Base-by-base conservation (phyloP, 179 eudicot species). In the Gypsophila paniculata region DNA sequence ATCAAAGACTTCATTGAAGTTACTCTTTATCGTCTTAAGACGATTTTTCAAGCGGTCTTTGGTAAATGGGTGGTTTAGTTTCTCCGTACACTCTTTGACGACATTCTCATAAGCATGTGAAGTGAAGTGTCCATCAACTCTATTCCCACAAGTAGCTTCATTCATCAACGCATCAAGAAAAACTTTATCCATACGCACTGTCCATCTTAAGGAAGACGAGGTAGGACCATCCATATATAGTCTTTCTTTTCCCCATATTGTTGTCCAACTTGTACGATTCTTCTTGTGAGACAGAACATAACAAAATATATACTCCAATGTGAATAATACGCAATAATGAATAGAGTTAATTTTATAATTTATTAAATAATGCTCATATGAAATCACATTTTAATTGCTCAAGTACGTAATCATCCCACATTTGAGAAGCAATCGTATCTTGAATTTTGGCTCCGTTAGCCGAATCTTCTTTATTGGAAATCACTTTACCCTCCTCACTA, bases 381-480 rank as follows among this genome's bases (percentile, higher is more conserved):
- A n/a, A n/a, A n/a, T n/a, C n/a, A n/a, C n/a, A n/a, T n/a, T n/a
- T n/a, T 36, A 36, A 36, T 36, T 3, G 42, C 7, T 36, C 42
- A 36, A 36, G 7, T 7, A 36, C 39, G 22, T 49, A 48, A 13
- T 49, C 57, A 19, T 49, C 13, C 21, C 70, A 67, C 58, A 67
- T 67, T 23, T 44, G 10, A 9, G 19, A 10, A 66, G 70, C 39
- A 44, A 66, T 66, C 46, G 10, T 4, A 66, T 66, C 70, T 23
- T 34, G 38, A 46, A 67, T 7, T 23, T 46, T 67, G 0, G 39
- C 15, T 19, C 19, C 29, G 8, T 67, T 21, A 4, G n/a, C 46
- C 12, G 19, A 67, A 25, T 67, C 70, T 14, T 52, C 48, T n/a
- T 32, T 42, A n/a, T n/a, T 69, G 15, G 72, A 68, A 68, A 68